Percentiles rank a stretch among this genome's conserved stretches.
These are phyloP conservation scores for Cyclotella sp. DNA, from an alignment of 108 stramenopile species.

Conservation along the genomic window DNA sequence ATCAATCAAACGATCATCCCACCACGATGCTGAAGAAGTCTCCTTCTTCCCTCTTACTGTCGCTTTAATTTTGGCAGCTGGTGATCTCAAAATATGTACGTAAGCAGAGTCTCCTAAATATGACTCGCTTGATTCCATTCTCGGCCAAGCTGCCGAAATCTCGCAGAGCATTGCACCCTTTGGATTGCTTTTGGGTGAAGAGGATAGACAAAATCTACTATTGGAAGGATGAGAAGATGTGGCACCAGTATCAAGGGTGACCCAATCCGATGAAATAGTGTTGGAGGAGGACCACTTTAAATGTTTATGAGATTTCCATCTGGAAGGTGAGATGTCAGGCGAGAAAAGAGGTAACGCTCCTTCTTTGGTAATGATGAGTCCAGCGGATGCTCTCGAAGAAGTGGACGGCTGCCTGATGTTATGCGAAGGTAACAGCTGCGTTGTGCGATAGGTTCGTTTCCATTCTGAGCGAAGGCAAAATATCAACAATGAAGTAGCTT, in stretches of 20 bases:
- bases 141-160: constrained; percentile 42
- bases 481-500: background rate
- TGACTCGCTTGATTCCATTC: background rate
- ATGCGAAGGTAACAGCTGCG: constrained; percentile 60
- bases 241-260: constrained; percentile 34
- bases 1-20: constrained; percentile 59
- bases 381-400: constrained; percentile 2
- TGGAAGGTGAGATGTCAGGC: constrained; percentile 10
- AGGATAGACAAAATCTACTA: constrained; percentile 39
- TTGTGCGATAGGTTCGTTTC: constrained; percentile 80
- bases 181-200: constrained; percentile 34
- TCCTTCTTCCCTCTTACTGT: constrained; percentile 24
- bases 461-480: constrained; percentile 57
- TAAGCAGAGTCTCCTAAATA: constrained; percentile 19
- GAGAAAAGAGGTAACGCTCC: constrained; percentile 68
- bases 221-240: constrained; percentile 30
- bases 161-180: constrained; percentile 40
- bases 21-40: constrained; percentile 35
- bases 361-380: constrained; percentile 69
- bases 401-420: constrained; percentile 41
- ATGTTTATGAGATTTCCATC: constrained; percentile 25
- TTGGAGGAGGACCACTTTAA: constrained; percentile 16
- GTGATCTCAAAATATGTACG: constrained; percentile 40
- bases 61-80: constrained; percentile 35
- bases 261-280: constrained; percentile 26